A percentile compares a stretch with the other conserved stretches of the same genome.
phyloP scores from a whole-genome alignment of 371 early-diverging fungal genomes.

The Lichtheimia corymbifera region DNA sequence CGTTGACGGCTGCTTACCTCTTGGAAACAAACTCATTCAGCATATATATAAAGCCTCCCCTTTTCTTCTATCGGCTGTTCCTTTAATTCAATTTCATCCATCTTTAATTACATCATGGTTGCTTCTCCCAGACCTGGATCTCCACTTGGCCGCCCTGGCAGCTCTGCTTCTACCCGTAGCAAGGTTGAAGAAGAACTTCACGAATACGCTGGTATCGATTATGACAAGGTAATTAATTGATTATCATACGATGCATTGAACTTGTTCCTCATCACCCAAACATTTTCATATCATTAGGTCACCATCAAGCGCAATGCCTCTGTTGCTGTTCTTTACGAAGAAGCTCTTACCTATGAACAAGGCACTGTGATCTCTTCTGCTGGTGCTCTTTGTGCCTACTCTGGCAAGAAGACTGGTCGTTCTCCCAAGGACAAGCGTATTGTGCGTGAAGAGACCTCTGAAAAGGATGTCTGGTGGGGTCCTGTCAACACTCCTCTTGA shows the following conservation, averaged over 20 bases:
- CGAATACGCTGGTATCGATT: constrained; percentile 51
- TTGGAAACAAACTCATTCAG: not conserved
- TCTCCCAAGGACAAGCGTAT: constrained; percentile 95
- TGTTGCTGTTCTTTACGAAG: constrained; percentile 89
- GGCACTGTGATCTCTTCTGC: constrained; percentile 88
- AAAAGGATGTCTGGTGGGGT: constrained; percentile 97
- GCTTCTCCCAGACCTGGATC: constrained; percentile 33
- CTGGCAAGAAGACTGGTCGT: constrained; percentile 90
- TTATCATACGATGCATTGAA: not conserved
- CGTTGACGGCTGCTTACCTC: not conserved
- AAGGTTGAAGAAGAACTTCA: constrained; percentile 56
- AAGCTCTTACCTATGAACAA: constrained; percentile 85
- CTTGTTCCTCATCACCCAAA: not conserved
- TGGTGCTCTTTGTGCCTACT: constrained; percentile 90
- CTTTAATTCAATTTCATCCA: not conserved
- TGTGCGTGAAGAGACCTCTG: constrained; percentile 84
- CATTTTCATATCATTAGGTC: constrained; percentile 28
- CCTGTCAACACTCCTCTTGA: constrained; percentile 92
- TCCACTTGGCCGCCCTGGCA: constrained; percentile 33
- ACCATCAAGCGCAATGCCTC: constrained; percentile 70
- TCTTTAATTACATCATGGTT: constrained; percentile 17
- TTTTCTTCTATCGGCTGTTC: too few species aligned
- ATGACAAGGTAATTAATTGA: constrained; percentile 36
- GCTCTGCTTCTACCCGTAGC: constrained; percentile 34
- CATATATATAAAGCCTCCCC: constrained; percentile 4